Conservation (phyloP, 768 basidiomycete genomes). For the Tephrocybe sp. region DNA sequence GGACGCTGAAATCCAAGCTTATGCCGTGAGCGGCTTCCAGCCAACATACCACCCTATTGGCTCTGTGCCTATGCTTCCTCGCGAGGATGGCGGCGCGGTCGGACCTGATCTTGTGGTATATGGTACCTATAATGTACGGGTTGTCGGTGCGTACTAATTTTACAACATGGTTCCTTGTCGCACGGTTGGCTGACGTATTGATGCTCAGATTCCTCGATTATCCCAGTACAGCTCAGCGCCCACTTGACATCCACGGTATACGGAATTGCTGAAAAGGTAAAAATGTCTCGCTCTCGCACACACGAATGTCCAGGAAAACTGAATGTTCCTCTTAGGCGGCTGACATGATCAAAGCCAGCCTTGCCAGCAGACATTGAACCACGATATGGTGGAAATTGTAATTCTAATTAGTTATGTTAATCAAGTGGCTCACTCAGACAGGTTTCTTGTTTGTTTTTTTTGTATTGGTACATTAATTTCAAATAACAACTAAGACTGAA, state of each 20-base stretch:
- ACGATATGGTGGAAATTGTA: background rate
- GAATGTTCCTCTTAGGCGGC: conserved; percentile 6
- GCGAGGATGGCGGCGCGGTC: conserved; percentile 12
- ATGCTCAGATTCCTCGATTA: conserved; percentile 11
- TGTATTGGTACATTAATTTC: no score
- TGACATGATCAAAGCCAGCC: conserved; percentile 9
- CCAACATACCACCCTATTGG: conserved; percentile 12
- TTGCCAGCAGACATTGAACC: background rate
- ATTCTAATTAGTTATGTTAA: no score
- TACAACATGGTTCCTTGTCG: background rate
- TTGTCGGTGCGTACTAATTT: conserved; percentile 8
- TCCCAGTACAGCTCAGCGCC: conserved; percentile 16
- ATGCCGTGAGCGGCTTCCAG: background rate
- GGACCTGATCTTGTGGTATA: conserved; percentile 15
- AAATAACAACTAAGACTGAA: no score
- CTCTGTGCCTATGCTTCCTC: conserved; percentile 15
- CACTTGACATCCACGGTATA: conserved; percentile 11
- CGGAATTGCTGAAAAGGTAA: conserved; percentile 16
- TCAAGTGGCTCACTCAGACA: no score
- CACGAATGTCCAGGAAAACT: background rate
- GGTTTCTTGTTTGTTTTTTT: no score
- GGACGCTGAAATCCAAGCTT: conserved; percentile 8
- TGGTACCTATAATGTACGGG: conserved; percentile 14
- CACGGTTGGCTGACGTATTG: background rate
- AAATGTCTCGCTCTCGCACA: background rate